A percentile compares a stretch with the other conserved stretches of the same genome.
Evolutionary conservation across 257 asterid genomes (phyloP).

Genomic region (Nicotiana tabacum): DNA sequence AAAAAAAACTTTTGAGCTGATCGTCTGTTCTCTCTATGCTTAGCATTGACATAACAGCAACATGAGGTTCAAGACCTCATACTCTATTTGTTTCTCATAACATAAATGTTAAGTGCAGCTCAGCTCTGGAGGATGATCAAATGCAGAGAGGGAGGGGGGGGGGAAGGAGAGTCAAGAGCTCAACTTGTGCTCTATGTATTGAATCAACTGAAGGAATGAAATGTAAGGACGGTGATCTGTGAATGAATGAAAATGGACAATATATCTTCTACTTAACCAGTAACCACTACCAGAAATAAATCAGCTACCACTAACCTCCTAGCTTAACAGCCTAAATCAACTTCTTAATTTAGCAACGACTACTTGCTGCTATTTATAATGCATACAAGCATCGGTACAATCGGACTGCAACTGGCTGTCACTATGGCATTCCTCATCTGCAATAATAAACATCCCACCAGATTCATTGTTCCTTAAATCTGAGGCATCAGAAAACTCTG

Average conservation of each 20-base stretch:
- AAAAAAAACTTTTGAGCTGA: not conserved
- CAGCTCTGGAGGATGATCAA: too few relatives aligned
- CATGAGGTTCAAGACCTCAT: too few relatives aligned
- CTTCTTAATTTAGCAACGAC: not conserved
- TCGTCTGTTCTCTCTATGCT: too few relatives aligned
- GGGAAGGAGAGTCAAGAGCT: too few relatives aligned
- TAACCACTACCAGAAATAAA: too few relatives aligned
- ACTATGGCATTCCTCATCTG: not conserved
- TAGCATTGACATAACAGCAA: too few relatives aligned
- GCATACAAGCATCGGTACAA: not conserved
- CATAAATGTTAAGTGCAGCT: too few relatives aligned
- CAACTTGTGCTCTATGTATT: too few relatives aligned
- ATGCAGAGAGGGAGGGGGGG: too few relatives aligned
- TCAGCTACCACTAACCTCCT: not conserved
- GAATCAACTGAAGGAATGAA: not conserved
- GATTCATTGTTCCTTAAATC: not conserved
- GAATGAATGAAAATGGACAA: not conserved
- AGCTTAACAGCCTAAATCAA: not conserved
- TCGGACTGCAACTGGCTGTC: not conserved
- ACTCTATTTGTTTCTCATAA: too few relatives aligned
- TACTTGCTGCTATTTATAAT: not conserved
- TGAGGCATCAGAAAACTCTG: not conserved
- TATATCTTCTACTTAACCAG: not conserved
- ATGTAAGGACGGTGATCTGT: too few relatives aligned
- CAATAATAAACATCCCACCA: not conserved